These are phyloP conservation scores for Cordyceps cateniannulata DNA, from an alignment of 2,329 filamentous ascomycete species.

Conservation along the genomic window DNA sequence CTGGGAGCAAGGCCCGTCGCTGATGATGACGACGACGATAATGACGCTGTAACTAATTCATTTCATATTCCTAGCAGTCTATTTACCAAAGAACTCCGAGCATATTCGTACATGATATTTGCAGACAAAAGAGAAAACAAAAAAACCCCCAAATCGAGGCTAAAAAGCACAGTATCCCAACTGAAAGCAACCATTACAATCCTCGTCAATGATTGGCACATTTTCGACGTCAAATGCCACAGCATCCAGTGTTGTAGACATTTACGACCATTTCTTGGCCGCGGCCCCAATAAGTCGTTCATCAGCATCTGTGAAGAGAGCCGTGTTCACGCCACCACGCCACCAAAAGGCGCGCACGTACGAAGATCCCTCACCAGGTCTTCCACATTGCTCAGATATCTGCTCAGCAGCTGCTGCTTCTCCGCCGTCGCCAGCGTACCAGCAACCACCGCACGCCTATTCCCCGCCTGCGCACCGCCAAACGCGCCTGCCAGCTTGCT, in stretches of 20 bases:
- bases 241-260: neutral
- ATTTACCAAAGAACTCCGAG: constrained; percentile 5
- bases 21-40: no score
- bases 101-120: constrained; percentile 12
- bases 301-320: no score
- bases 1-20: no score
- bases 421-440: constrained; percentile 65
- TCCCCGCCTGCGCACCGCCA: constrained; percentile 20
- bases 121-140: constrained; percentile 12
- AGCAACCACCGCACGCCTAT: constrained; percentile 23
- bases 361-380: constrained; percentile 79
- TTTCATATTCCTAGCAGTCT: constrained; percentile 5
- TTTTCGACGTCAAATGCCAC: neutral
- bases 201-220: neutral
- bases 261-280: neutral
- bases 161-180: constrained; percentile 7
- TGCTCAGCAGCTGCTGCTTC: constrained; percentile 72
- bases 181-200: neutral
- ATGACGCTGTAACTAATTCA: no score
- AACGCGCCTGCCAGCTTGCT: constrained; percentile 60
- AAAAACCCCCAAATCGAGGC: constrained; percentile 4
- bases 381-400: constrained; percentile 75
- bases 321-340: constrained; percentile 40
- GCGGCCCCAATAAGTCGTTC: no score
- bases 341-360: constrained; percentile 69